Evolutionary conservation across 192 early-diverging fungal genomes (phyloP), one percentile per base, ranked within the genome.

Genomic region (Physocladia obscura): DNA sequence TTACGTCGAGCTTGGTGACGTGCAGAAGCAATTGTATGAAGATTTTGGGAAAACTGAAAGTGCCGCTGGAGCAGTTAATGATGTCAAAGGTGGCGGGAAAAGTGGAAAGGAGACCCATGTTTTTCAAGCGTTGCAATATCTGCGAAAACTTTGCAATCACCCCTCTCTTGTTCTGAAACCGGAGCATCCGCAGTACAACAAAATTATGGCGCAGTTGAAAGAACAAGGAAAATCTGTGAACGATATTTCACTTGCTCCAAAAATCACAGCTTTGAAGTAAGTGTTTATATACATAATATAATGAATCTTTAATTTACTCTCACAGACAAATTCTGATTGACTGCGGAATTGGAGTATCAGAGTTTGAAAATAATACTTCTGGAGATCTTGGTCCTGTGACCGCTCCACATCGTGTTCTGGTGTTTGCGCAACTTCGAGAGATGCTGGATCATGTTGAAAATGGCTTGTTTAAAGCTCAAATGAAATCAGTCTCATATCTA

Each of bases 381-480:
- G 21, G 38, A 1, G 62, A 59, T 17, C 74, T 76, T 21, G 62
- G 49, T 0, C 58, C 74, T 2, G 67, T 69, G 13, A 92, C 90
- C 47, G 80, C 87, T 0, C 87, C 87, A 55, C 97, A 99, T 74
- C 87, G 97, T 2, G 97, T 92, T 29, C 79, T 99, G 8, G 93
- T 99, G n/a, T 99, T 99, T 68, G 94, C 90, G 64, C 97, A 99
- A 73, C 86, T 93, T 39, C 91, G 91, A 49, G 89, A 91, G 48
- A 99, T 97, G 95, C 84, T 99, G 31, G 96, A 98, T 77, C 90
- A 95, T 56, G 96, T 99, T 48, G 93, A 99, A 75, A 88, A 89
- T 50, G 93, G 97, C 68, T 79, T 97, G 32, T 90, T 98, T 70
- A 82, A 84, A 54, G 78, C 78, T 31, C 71, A 85, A 34, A 91